These are phyloP conservation scores for Mangifera indica DNA, from an alignment of 345 rosid genomes.

Conservation along the genomic window DNA sequence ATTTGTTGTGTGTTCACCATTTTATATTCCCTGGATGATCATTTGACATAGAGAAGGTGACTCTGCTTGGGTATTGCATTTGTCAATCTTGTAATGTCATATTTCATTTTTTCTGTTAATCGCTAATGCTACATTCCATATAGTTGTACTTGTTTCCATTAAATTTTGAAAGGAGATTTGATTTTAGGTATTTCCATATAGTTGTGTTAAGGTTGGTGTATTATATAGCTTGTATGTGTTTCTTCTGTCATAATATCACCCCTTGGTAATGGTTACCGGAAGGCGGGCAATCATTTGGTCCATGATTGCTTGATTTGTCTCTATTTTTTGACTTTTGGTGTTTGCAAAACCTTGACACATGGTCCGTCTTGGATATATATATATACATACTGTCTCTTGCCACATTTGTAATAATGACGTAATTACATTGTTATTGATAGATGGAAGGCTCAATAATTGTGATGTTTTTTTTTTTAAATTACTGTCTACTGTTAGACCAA, in stretches of 20 bases:
- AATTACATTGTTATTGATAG: not conserved
- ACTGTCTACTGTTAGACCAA: not conserved
- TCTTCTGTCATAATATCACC: not conserved
- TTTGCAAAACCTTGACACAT: not conserved
- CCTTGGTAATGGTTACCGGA: not conserved
- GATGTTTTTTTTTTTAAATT: not conserved
- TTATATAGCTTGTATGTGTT: not conserved
- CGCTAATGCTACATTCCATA: too few relatives aligned
- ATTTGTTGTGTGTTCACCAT: too few relatives aligned
- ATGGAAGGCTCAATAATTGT: slow-evolving; percentile 6
- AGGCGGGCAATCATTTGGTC: not conserved
- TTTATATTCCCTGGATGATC: too few relatives aligned
- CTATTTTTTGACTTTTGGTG: not conserved
- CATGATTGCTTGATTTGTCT: not conserved
- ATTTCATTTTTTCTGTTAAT: too few relatives aligned
- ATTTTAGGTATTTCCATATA: too few relatives aligned
- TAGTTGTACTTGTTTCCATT: too few relatives aligned
- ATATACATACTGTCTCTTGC: not conserved
- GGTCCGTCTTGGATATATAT: not conserved
- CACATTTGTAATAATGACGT: not conserved
- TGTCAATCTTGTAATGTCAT: too few relatives aligned
- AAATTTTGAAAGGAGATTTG: too few relatives aligned
- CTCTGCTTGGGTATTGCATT: too few relatives aligned
- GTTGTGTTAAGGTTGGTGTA: not conserved
- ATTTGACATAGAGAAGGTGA: too few relatives aligned